Conservation (phyloP, 768 basidiomycete genomes). For the Favolaschia claudopus region DNA sequence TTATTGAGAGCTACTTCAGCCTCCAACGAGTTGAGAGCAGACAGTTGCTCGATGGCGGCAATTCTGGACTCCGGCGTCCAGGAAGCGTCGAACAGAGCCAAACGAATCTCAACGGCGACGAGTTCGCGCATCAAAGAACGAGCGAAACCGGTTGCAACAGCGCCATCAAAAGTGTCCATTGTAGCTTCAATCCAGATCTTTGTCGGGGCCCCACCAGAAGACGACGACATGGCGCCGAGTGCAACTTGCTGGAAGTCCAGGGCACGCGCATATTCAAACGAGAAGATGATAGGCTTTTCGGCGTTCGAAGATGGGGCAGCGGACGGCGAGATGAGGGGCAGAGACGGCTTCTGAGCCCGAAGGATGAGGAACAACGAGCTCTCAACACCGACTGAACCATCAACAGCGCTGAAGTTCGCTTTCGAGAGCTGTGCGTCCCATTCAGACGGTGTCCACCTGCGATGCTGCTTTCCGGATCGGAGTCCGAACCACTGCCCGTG, state of each 20-base stretch:
- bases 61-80: background rate
- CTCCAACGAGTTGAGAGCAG: background rate
- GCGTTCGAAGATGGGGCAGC: too few relatives aligned
- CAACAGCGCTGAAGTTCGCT: too few relatives aligned
- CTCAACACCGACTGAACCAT: too few relatives aligned
- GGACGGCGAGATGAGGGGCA: too few relatives aligned
- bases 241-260: too few relatives aligned
- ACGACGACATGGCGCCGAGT: too few relatives aligned
- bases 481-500: conserved; percentile 1
- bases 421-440: too few relatives aligned
- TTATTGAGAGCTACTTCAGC: background rate
- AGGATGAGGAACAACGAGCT: too few relatives aligned
- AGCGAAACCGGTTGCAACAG: background rate
- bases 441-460: conserved; percentile 11
- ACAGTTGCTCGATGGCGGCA: background rate
- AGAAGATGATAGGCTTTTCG: too few relatives aligned
- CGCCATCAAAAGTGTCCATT: background rate
- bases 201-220: too few relatives aligned
- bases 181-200: conserved; percentile 1
- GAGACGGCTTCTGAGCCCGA: too few relatives aligned
- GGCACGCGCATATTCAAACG: too few relatives aligned
- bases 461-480: conserved; percentile 11
- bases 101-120: background rate
- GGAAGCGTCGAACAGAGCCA: background rate
- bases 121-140: background rate